These are phyloP conservation scores for Poronia punctata DNA, from an alignment of 495 filamentous ascomycete species.

Conservation along the genomic window DNA sequence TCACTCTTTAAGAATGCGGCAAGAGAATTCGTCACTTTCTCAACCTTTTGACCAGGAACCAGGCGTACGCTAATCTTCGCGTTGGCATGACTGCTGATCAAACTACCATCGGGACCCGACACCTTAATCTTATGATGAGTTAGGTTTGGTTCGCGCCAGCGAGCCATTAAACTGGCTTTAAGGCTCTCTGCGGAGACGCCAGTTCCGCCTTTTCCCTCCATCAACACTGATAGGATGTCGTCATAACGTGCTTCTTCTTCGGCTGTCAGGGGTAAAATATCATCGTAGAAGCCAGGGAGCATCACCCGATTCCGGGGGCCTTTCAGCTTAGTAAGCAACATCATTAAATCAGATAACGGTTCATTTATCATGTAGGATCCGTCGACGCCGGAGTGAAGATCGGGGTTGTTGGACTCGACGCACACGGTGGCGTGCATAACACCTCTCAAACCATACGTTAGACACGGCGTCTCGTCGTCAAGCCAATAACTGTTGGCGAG, in stretches of 20 bases:
- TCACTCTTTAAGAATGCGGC: slow-evolving; percentile 60
- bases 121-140: slow-evolving; percentile 92
- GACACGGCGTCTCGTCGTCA: slow-evolving; percentile 86
- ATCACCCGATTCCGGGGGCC: slow-evolving; percentile 56
- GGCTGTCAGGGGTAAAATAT: slow-evolving; percentile 65
- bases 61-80: slow-evolving; percentile 85
- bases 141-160: slow-evolving; percentile 93
- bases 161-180: slow-evolving; percentile 74
- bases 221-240: slow-evolving; percentile 70
- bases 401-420: slow-evolving; percentile 75
- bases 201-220: slow-evolving; percentile 51
- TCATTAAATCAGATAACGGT: slow-evolving; percentile 80
- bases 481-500: slow-evolving; percentile 98
- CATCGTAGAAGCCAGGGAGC: slow-evolving; percentile 75
- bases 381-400: slow-evolving; percentile 93
- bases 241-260: slow-evolving; percentile 77
- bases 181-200: slow-evolving; percentile 60
- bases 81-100: slow-evolving; percentile 80
- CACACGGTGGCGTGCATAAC: slow-evolving; percentile 89
- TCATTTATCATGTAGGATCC: slow-evolving; percentile 84
- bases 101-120: slow-evolving; percentile 74
- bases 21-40: slow-evolving; percentile 60
- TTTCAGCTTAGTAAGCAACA: slow-evolving; percentile 71
- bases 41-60: slow-evolving; percentile 83
- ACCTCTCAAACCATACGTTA: slow-evolving; percentile 92